A percentile compares a stretch with the other conserved stretches of the same genome.
Evolutionary conservation across 176 grass and related monocot species (phyloP).

Genomic region (Hsuehochloa calcarea): DNA sequence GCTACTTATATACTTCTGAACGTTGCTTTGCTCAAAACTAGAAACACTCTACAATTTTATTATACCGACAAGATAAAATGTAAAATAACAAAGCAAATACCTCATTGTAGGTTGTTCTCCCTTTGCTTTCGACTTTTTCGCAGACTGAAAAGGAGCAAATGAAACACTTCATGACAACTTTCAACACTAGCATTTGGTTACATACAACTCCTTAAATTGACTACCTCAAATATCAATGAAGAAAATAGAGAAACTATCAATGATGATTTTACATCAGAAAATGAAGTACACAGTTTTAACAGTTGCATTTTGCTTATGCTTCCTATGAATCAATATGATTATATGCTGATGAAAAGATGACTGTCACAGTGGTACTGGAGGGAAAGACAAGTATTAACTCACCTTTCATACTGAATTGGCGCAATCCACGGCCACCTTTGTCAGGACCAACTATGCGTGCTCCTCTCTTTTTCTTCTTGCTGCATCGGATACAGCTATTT

Average conservation of each 20-base stretch:
- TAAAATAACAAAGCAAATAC: constrained; percentile 42
- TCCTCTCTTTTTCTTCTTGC: constrained; percentile 97
- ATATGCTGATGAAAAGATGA: constrained; percentile 19
- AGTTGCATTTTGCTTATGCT: background rate
- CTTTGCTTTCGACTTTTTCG: constrained; percentile 99
- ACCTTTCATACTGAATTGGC: constrained; percentile 99
- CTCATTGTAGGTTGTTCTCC: constrained; percentile 99
- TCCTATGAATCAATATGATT: background rate
- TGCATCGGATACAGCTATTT: constrained; percentile 31
- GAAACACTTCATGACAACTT: constrained; percentile 14
- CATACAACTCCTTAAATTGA: background rate
- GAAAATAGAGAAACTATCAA: background rate
- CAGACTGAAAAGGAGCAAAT: constrained; percentile 63
- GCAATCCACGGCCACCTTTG: constrained; percentile 91
- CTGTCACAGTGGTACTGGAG: background rate
- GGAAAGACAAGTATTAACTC: constrained; percentile 1
- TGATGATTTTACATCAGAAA: background rate
- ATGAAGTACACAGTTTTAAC: background rate
- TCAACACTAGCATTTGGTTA: constrained; percentile 3
- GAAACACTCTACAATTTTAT: background rate
- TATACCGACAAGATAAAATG: constrained; percentile 12
- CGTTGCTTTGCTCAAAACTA: background rate
- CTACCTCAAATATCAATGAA: constrained; percentile 13
- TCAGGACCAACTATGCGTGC: constrained; percentile 64
- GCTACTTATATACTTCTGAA: background rate